Conservation (phyloP, 306 rosid species). For the Dicorynia guianensis region DNA sequence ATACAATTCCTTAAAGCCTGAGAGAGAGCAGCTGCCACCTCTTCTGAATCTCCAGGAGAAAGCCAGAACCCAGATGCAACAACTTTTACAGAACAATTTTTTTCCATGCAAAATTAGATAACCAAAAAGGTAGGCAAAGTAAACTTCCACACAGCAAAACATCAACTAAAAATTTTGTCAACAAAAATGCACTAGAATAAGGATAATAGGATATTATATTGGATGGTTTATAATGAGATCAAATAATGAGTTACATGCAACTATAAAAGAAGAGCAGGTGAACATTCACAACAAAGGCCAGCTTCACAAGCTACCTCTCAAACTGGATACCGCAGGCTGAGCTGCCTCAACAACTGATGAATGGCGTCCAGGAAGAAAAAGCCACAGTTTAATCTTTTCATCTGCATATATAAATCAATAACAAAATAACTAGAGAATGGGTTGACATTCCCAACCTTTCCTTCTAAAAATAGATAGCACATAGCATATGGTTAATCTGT, state of each 20-base stretch:
- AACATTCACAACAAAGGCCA: slow-evolving; percentile 22
- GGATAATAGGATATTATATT: not conserved
- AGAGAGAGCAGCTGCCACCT: slow-evolving; percentile 93
- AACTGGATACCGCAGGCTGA: slow-evolving; percentile 75
- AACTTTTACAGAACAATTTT: slow-evolving; percentile 59
- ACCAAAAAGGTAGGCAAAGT: slow-evolving; percentile 7
- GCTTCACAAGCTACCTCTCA: slow-evolving; percentile 70
- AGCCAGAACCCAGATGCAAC: slow-evolving; percentile 91
- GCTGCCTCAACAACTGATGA: slow-evolving; percentile 77
- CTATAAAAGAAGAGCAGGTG: slow-evolving; percentile 28
- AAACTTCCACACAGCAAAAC: slow-evolving; percentile 3
- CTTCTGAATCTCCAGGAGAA: slow-evolving; percentile 99
- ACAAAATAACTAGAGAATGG: slow-evolving; percentile 41
- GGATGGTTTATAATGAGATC: not conserved
- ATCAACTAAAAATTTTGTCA: not conserved
- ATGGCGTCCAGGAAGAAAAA: slow-evolving; percentile 93
- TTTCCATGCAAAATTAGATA: slow-evolving; percentile 30
- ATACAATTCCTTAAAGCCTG: slow-evolving; percentile 89
- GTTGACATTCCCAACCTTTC: slow-evolving; percentile 14
- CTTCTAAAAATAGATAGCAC: slow-evolving; percentile 12
- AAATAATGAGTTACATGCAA: not conserved
- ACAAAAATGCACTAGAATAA: not conserved
- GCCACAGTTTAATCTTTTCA: slow-evolving; percentile 97
- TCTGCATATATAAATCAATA: slow-evolving; percentile 54
- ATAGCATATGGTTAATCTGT: slow-evolving; percentile 26